phyloP scores from a whole-genome alignment of 768 basidiomycete genomes.

The Hypholoma sublateritium region DNA sequence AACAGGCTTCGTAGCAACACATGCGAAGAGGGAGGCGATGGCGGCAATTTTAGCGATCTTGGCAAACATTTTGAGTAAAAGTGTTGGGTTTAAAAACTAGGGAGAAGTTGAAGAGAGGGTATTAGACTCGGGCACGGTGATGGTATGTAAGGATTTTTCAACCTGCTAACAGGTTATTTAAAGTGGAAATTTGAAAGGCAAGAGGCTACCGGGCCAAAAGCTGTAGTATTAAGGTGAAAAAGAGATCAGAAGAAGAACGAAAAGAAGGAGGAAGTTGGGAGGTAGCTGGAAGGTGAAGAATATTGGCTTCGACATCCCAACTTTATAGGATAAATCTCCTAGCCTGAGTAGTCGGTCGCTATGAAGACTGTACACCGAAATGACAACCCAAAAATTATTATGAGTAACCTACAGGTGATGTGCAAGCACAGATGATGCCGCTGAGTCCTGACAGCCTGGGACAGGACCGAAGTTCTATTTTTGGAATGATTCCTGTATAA shows the following conservation, averaged over 20 bases:
- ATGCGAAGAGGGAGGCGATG: slow-evolving; percentile 17
- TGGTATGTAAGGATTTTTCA: slow-evolving; percentile 10
- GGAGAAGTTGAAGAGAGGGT: not conserved
- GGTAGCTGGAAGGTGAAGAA: slow-evolving; percentile 15
- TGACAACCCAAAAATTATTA: too few species aligned
- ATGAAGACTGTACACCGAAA: too few species aligned
- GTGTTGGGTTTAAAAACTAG: slow-evolving; percentile 16
- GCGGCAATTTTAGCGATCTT: slow-evolving; percentile 27
- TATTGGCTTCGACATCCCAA: not conserved
- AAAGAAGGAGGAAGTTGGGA: slow-evolving; percentile 8
- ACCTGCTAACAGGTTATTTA: not conserved
- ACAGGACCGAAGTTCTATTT: too few species aligned
- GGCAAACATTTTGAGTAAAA: slow-evolving; percentile 34
- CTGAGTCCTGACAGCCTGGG: too few species aligned
- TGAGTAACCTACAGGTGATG: too few species aligned
- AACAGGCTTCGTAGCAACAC: slow-evolving; percentile 28
- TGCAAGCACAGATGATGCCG: too few species aligned
- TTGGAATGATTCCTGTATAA: too few species aligned
- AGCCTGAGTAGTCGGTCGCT: too few species aligned
- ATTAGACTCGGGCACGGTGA: too few species aligned
- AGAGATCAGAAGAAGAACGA: slow-evolving; percentile 27
- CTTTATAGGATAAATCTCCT: slow-evolving; percentile 7
- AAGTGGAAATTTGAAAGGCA: slow-evolving; percentile 12
- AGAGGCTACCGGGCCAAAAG: slow-evolving; percentile 32
- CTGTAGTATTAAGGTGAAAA: slow-evolving; percentile 7